Evolutionary conservation across 495 filamentous ascomycete genomes (phyloP).

Genomic region (Cercophora newfieldiana): DNA sequence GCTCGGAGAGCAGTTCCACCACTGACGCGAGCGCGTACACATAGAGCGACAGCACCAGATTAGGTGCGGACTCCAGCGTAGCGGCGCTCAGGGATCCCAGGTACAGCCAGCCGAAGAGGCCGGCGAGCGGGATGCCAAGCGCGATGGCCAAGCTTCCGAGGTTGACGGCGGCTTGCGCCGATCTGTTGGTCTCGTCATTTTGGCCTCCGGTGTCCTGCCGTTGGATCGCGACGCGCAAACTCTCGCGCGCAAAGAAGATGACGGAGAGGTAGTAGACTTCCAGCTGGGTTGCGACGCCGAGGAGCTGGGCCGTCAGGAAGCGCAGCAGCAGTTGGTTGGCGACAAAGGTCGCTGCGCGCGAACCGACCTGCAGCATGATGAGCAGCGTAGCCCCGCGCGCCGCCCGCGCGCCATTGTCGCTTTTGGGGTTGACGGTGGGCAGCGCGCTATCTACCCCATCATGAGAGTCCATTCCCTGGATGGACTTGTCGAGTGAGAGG

Average conservation of each 20-base stretch:
- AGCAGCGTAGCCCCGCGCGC: constrained; percentile 74
- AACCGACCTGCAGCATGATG: constrained; percentile 80
- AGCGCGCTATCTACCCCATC: neutral
- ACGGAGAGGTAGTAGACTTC: constrained; percentile 87
- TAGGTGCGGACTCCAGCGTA: constrained; percentile 59
- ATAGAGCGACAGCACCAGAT: constrained; percentile 60
- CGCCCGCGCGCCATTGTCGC: constrained; percentile 26
- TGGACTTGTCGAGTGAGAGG: neutral
- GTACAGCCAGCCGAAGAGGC: constrained; percentile 65
- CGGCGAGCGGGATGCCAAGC: constrained; percentile 65
- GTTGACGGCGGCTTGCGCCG: constrained; percentile 75
- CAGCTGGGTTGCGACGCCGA: constrained; percentile 84
- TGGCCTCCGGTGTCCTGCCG: constrained; percentile 54
- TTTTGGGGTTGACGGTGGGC: neutral
- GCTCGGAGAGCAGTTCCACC: constrained; percentile 79
- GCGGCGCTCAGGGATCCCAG: constrained; percentile 50
- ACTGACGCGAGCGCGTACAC: constrained; percentile 75
- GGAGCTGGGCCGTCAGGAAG: constrained; percentile 75
- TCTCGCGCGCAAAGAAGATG: constrained; percentile 89
- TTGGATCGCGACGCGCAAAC: constrained; percentile 80
- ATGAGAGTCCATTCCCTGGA: constrained; percentile 3
- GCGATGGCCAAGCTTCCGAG: constrained; percentile 75
- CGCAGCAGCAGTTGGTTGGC: constrained; percentile 89
- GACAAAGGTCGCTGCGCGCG: constrained; percentile 81
- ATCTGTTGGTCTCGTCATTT: constrained; percentile 17